Evolutionary conservation across 78 protist species (phyloP).

Genomic region (Dictyostelium capitatum): DNA sequence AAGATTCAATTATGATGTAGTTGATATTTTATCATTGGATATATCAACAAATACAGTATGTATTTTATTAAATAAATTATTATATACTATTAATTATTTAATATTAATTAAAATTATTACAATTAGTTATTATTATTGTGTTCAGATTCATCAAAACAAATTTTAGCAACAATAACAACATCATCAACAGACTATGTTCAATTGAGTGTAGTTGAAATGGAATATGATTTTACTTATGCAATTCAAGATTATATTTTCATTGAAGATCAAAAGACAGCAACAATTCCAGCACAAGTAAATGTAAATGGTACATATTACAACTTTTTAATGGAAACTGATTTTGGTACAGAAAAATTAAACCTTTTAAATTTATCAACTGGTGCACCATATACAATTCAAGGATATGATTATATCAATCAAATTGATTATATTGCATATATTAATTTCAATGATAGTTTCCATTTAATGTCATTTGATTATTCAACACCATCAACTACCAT

Average conservation of each 20-base stretch:
- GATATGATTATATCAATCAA: slow-evolving; percentile 2
- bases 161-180: not conserved
- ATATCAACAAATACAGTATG: not conserved
- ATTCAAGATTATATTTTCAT: not conserved
- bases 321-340: not conserved
- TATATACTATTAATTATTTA: not conserved
- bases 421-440: not conserved
- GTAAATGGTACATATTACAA: not conserved
- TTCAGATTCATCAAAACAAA: not conserved
- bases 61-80: not conserved
- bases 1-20: not conserved
- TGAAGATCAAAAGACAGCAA: not conserved
- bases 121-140: slow-evolving; percentile 4
- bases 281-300: not conserved
- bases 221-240: not conserved
- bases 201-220: not conserved
- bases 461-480: not conserved
- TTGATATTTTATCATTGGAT: not conserved
- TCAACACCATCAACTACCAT: not conserved
- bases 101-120: too few relatives aligned
- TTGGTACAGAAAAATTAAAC: not conserved
- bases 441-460: not conserved
- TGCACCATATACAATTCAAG: not conserved
- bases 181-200: not conserved
- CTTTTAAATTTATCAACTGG: not conserved